Evolutionary conservation across 805 yeast species (phyloP), one percentile per base, ranked within the genome.

Genomic region (Blastobotrys attinorum): DNA sequence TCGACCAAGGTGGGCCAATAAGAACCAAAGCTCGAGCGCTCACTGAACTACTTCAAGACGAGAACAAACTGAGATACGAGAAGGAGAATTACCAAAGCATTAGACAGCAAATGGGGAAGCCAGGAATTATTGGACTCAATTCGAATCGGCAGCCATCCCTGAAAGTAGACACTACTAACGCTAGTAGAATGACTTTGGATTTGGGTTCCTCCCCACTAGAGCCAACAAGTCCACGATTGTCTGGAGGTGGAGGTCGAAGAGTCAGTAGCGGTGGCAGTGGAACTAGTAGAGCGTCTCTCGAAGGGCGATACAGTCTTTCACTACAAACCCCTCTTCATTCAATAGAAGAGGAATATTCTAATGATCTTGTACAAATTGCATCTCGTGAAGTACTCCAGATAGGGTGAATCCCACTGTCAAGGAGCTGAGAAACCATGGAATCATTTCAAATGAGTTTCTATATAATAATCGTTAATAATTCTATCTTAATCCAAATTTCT

Each of bases 1-100:
- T 56, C 11, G 65, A 61, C 43, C 63, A 56, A 44, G 65, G 65
- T 16, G 52, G 46, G 4, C 51, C 60, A 13, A 51, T 61, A 25
- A 49, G 64, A 4, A 55, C 61, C 3, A 60, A 58, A 48, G 60
- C 65, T 2, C 16, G 44, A 4, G 51, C 46, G 17, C 44, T 62
- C 22, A 45, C 54, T 16, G 54, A 52, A 35, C 52, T 60, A 27
- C 40, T 59, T 2, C 40, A 48, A 10, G 52, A 58, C 47, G 59
- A 58, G 3, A 50, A 43, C 21, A 55, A 52, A 45, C 53, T 61
- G 10, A 44, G 39, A 15, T 47, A 49, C 18, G 64, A 61, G 38
- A 49, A 53, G 36, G 53, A 47, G 32, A 52, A 55, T 34, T 62
- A 60, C 43, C 25, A 37, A 22, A 40, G 48, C 21, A 57, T 59